These are phyloP conservation scores for Salvia miltiorrhiza DNA, from an alignment of 257 asterid genomes.

Conservation along the genomic window DNA sequence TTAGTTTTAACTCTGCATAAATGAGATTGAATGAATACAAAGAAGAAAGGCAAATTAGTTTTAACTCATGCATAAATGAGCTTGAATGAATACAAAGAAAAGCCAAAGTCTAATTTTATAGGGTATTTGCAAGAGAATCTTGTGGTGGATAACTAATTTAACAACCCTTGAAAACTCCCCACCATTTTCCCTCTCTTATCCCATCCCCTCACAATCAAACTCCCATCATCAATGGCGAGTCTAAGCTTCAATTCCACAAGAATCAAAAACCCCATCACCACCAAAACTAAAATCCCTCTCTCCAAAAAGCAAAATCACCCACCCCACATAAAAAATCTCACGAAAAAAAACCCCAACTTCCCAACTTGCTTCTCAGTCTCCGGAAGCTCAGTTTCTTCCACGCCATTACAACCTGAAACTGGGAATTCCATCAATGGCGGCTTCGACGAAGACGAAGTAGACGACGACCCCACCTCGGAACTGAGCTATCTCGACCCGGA, in stretches of 20 bases:
- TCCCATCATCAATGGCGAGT: conserved; percentile 49
- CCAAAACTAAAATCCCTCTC: conserved; percentile 36
- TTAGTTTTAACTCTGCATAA: too few relatives aligned
- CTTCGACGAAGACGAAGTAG: conserved; percentile 34
- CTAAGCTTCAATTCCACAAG: conserved; percentile 55
- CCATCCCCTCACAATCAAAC: conserved; percentile 25
- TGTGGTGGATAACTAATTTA: conserved; percentile 40
- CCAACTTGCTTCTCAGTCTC: conserved; percentile 48
- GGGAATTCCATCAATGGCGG: conserved; percentile 24
- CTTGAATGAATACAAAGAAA: background rate
- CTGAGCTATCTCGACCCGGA: conserved; percentile 83
- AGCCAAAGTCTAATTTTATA: background rate
- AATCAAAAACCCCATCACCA: conserved; percentile 39
- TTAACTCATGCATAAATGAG: background rate
- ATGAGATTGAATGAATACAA: too few relatives aligned
- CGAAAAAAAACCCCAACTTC: conserved; percentile 30
- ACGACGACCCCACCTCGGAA: conserved; percentile 78
- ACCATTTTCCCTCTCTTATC: background rate
- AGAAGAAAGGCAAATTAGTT: too few relatives aligned
- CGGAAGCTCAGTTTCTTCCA: conserved; percentile 60
- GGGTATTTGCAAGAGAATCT: background rate
- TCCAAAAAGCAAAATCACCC: conserved; percentile 22
- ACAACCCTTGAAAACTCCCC: conserved; percentile 30
- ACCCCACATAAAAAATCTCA: conserved; percentile 20
- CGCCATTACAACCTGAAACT: conserved; percentile 43